Conservation (phyloP, 257 asterid species). For the Solanum habrochaites region DNA sequence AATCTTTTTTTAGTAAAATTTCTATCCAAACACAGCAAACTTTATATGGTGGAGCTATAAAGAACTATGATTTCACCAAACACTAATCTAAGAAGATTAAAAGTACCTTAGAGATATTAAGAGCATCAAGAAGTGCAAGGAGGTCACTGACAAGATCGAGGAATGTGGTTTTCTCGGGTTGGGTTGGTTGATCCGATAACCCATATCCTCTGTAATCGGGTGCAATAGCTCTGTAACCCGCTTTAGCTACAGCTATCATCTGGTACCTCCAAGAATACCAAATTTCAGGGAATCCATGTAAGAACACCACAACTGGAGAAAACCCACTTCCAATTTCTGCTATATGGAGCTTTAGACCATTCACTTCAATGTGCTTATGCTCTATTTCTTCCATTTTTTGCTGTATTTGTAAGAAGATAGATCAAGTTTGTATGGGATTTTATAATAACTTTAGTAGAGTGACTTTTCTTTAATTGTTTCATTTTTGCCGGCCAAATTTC, state of each 20-base stretch:
- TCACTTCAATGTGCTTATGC: constrained; percentile 24
- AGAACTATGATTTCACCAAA: background rate
- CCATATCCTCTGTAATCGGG: constrained; percentile 63
- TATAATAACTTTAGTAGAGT: no score
- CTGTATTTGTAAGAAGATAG: background rate
- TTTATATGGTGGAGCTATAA: no score
- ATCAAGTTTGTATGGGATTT: background rate
- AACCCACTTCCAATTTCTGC: constrained; percentile 27
- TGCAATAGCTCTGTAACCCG: constrained; percentile 46
- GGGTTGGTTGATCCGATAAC: constrained; percentile 35
- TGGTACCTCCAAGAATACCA: constrained; percentile 56
- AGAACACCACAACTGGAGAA: constrained; percentile 26
- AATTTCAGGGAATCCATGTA: constrained; percentile 45
- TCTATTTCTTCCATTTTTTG: constrained; percentile 18
- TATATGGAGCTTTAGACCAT: constrained; percentile 38
- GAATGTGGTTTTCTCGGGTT: constrained; percentile 31
- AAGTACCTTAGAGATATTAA: constrained; percentile 11
- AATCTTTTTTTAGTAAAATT: background rate
- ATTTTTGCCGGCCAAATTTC: background rate
- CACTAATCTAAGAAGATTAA: background rate
- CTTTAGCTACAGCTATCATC: constrained; percentile 25
- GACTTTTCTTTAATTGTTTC: no score
- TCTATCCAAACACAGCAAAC: background rate
- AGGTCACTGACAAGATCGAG: constrained; percentile 25
- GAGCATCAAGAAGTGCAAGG: constrained; percentile 38